Conservation (phyloP, 345 rosid species). For the Syzygium aromaticum region DNA sequence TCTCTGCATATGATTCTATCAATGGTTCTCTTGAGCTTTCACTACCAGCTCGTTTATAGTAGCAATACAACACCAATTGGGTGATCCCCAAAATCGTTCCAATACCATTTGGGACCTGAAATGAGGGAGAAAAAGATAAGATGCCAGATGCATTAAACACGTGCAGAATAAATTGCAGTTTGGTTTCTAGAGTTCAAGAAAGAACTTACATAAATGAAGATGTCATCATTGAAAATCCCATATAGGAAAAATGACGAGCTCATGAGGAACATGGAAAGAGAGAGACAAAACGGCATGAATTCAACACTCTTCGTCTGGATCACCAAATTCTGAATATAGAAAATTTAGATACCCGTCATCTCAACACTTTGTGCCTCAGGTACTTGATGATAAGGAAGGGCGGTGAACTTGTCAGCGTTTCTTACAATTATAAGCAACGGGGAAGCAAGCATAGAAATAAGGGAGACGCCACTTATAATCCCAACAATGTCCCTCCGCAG, state of each 20-base stretch:
- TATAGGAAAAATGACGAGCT: slow-evolving; percentile 61
- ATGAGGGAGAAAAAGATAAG: neutral
- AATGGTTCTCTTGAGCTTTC: slow-evolving; percentile 46
- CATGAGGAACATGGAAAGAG: slow-evolving; percentile 85
- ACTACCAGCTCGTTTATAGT: slow-evolving; percentile 28
- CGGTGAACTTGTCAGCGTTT: neutral
- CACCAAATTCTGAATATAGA: slow-evolving; percentile 58
- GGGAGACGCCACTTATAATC: slow-evolving; percentile 52
- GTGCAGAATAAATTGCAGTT: neutral
- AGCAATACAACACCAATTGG: slow-evolving; percentile 54
- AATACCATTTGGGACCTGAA: slow-evolving; percentile 81
- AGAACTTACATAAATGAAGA: slow-evolving; percentile 59
- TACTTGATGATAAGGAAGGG: neutral
- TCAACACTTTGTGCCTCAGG: neutral
- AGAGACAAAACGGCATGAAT: slow-evolving; percentile 87
- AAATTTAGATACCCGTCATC: neutral
- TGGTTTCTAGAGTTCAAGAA: neutral
- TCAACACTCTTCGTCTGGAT: slow-evolving; percentile 73
- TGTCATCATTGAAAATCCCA: slow-evolving; percentile 57
- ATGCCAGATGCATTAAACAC: neutral
- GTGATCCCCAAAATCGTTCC: slow-evolving; percentile 69
- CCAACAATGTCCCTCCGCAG: slow-evolving; percentile 51
- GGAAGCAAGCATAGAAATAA: slow-evolving; percentile 80
- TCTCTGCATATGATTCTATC: slow-evolving; percentile 36
- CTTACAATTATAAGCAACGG: slow-evolving; percentile 88